phyloP scores from a whole-genome alignment of 2,329 filamentous ascomycete genomes.

The Harringtonia aguacate region DNA sequence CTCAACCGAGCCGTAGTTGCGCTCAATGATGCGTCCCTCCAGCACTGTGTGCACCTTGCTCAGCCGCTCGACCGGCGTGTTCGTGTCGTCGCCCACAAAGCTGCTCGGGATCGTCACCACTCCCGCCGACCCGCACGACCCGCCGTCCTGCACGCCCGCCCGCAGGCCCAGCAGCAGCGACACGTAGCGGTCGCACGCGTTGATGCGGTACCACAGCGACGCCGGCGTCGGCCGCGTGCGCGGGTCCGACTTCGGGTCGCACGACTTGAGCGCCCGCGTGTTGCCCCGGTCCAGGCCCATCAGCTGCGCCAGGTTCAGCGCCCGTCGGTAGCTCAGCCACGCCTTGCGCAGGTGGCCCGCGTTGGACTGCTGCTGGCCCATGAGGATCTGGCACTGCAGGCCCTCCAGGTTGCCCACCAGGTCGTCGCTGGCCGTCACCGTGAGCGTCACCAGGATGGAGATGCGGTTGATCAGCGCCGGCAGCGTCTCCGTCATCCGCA shows the following conservation, averaged over 20 bases:
- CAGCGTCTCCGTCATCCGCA: conserved; percentile 16
- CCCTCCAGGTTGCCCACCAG: conserved; percentile 40
- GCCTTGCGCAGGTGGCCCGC: conserved; percentile 41
- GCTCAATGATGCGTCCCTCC: conserved; percentile 33
- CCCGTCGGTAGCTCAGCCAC: conserved; percentile 40
- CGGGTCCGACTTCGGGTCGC: conserved; percentile 24
- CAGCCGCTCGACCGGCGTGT: conserved; percentile 29
- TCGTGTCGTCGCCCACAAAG: conserved; percentile 14
- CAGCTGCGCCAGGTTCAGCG: conserved; percentile 38
- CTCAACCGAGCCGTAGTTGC: conserved; percentile 32
- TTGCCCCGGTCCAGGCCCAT: conserved; percentile 34
- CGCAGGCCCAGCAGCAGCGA: conserved; percentile 40
- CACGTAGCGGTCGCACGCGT: conserved; percentile 37
- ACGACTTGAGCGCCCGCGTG: conserved; percentile 24
- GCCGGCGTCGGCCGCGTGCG: conserved; percentile 17
- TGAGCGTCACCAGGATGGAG: conserved; percentile 20
- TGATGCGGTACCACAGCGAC: conserved; percentile 37
- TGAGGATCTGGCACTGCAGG: conserved; percentile 38
- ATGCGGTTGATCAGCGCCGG: conserved; percentile 20
- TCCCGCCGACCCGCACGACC: not conserved
- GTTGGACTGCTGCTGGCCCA: conserved; percentile 38
- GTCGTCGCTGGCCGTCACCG: conserved; percentile 40
- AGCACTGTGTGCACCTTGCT: conserved; percentile 32
- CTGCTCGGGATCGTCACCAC: conserved; percentile 12
- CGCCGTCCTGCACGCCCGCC: conserved; percentile 26